phyloP scores from a whole-genome alignment of 108 stramenopile species.

The Chaetoceros muelleri region DNA sequence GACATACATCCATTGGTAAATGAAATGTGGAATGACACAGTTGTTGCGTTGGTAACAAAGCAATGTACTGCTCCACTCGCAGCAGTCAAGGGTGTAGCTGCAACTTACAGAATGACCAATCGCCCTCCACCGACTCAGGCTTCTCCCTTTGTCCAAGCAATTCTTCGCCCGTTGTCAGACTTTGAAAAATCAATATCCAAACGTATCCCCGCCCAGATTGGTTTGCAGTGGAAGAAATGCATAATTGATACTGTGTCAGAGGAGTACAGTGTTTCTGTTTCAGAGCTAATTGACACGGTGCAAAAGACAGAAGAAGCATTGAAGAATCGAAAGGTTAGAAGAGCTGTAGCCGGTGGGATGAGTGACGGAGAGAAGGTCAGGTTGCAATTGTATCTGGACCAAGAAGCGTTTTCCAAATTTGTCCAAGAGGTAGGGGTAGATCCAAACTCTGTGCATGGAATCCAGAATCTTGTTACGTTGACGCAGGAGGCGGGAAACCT shows the following conservation, averaged over 20 bases:
- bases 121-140: conserved; percentile 78
- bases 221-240: conserved; percentile 47
- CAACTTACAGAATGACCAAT: conserved; percentile 86
- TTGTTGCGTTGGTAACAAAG: conserved; percentile 53
- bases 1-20: conserved; percentile 58
- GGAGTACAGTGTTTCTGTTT: conserved; percentile 60
- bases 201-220: conserved; percentile 66
- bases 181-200: conserved; percentile 43
- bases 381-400: conserved; percentile 70
- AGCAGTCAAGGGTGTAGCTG: conserved; percentile 86
- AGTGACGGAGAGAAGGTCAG: conserved; percentile 89
- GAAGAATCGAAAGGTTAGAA: conserved; percentile 46
- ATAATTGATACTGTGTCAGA: conserved; percentile 47
- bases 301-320: conserved; percentile 76
- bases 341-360: conserved; percentile 71
- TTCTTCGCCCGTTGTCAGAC: conserved; percentile 69
- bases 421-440: conserved; percentile 53
- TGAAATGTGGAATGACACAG: conserved; percentile 64
- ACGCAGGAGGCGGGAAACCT: conserved; percentile 39
- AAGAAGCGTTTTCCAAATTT: conserved; percentile 30
- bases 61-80: conserved; percentile 66
- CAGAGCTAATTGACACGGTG: conserved; percentile 72
- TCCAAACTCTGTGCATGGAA: conserved; percentile 37
- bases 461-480: conserved; percentile 44
- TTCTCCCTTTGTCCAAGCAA: conserved; percentile 68